Conservation (phyloP, 1,284 basidiomycete species). For the Cutaneotrichosporon sp. region DNA sequence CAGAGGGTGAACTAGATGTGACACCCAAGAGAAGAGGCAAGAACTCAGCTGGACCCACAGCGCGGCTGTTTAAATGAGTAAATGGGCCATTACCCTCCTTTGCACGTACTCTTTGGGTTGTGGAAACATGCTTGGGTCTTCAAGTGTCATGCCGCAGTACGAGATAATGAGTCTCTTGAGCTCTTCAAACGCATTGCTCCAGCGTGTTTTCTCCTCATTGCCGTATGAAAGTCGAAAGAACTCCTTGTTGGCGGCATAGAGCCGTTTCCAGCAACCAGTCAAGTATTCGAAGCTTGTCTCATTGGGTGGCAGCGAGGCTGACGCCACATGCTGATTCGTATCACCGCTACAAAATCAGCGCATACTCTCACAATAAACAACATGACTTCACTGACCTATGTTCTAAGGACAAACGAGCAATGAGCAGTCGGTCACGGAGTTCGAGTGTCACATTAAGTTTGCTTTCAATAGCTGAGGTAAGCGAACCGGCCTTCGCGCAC, state of each 20-base stretch:
- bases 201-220: conserved; percentile 59
- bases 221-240: conserved; percentile 62
- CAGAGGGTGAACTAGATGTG: conserved; percentile 53
- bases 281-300: conserved; percentile 90
- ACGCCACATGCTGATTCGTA: conserved; percentile 63
- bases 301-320: conserved; percentile 65
- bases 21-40: conserved; percentile 66
- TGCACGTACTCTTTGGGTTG: conserved; percentile 65
- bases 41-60: conserved; percentile 69
- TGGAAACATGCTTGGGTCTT: conserved; percentile 88
- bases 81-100: neutral
- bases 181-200: conserved; percentile 62
- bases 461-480: conserved; percentile 11
- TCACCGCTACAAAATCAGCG: conserved; percentile 59
- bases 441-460: conserved; percentile 36
- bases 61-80: conserved; percentile 52
- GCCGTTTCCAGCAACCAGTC: conserved; percentile 81
- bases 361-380: conserved; percentile 12
- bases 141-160: conserved; percentile 82
- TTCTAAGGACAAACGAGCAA: conserved; percentile 79
- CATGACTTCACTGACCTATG: conserved; percentile 58
- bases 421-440: conserved; percentile 59
- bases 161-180: conserved; percentile 75
- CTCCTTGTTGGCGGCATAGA: conserved; percentile 58
- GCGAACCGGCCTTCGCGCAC: neutral